Conservation (phyloP, 768 basidiomycete genomes). For the Russula earlei region DNA sequence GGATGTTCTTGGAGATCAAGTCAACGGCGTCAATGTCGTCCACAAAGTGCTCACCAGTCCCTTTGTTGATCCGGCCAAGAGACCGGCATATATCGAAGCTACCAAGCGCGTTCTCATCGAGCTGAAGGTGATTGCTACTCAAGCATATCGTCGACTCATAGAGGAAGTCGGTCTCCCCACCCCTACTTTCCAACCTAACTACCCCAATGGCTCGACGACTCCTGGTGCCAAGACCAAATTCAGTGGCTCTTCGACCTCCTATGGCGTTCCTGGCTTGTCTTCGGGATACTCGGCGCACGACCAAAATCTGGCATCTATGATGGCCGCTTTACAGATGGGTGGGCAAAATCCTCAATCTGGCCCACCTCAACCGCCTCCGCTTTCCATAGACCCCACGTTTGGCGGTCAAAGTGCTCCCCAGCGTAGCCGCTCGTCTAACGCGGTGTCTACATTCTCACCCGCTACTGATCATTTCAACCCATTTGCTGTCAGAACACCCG, state of each 20-base stretch:
- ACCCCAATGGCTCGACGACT: conserved; percentile 49
- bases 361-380: conserved; percentile 60
- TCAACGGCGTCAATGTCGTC: conserved; percentile 88
- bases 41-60: conserved; percentile 88
- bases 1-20: conserved; percentile 92
- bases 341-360: conserved; percentile 78
- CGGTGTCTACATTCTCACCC: conserved; percentile 41
- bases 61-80: conserved; percentile 66
- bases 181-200: conserved; percentile 77
- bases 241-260: conserved; percentile 40
- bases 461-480: conserved; percentile 49
- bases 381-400: conserved; percentile 62
- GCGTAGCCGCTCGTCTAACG: conserved; percentile 28
- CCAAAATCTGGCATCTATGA: conserved; percentile 84
- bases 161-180: conserved; percentile 92
- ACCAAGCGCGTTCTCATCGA: conserved; percentile 86
- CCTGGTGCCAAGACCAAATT: conserved; percentile 53
- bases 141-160: conserved; percentile 86
- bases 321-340: conserved; percentile 87
- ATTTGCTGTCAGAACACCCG: conserved; percentile 42
- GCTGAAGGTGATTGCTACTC: conserved; percentile 88
- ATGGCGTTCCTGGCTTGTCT: conserved; percentile 65
- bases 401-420: conserved; percentile 26
- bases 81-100: conserved; percentile 66
- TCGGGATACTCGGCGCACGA: conserved; percentile 76